Evolutionary conservation across 139 green algal genomes (phyloP).

Genomic region (Picochlorum sp.): DNA sequence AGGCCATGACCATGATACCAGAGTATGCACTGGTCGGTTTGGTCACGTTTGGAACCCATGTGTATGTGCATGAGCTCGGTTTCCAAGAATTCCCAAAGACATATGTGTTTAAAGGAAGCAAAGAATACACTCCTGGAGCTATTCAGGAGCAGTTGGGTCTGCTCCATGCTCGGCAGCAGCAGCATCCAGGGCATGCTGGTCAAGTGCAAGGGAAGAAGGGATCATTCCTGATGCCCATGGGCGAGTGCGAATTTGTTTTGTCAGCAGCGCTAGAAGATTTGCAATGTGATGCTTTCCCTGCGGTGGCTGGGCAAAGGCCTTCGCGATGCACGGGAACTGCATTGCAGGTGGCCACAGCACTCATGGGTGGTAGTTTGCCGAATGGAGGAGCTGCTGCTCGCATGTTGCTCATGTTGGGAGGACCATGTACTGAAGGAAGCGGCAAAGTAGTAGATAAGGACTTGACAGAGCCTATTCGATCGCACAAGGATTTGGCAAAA

Average conservation of each 20-base stretch:
- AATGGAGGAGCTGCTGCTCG: slow-evolving; percentile 58
- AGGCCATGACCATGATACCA: slow-evolving; percentile 61
- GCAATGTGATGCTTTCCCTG: slow-evolving; percentile 73
- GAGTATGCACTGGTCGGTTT: slow-evolving; percentile 71
- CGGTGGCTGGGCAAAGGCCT: slow-evolving; percentile 57
- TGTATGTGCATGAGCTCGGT: slow-evolving; percentile 96
- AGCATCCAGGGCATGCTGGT: slow-evolving; percentile 17
- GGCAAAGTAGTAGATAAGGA: slow-evolving; percentile 79
- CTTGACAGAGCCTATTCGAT: slow-evolving; percentile 78
- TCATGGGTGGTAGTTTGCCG: slow-evolving; percentile 72
- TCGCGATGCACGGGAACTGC: slow-evolving; percentile 85
- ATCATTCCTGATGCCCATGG: slow-evolving; percentile 73
- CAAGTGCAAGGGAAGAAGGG: slow-evolving; percentile 8
- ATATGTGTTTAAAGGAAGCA: slow-evolving; percentile 89
- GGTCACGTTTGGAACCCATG: slow-evolving; percentile 92
- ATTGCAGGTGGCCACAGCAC: slow-evolving; percentile 72
- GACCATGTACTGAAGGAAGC: slow-evolving; percentile 80
- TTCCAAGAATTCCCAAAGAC: slow-evolving; percentile 80
- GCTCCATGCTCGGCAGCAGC: slow-evolving; percentile 45
- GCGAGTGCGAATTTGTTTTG: slow-evolving; percentile 89
- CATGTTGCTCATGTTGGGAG: slow-evolving; percentile 87
- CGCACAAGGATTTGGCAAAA: slow-evolving; percentile 85
- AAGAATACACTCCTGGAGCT: slow-evolving; percentile 64
- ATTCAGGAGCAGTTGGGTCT: slow-evolving; percentile 68
- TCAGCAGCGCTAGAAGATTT: slow-evolving; percentile 84